These are phyloP conservation scores for Apiospora rasikravindrae DNA, from an alignment of 2,329 filamentous ascomycete genomes.

Conservation along the genomic window DNA sequence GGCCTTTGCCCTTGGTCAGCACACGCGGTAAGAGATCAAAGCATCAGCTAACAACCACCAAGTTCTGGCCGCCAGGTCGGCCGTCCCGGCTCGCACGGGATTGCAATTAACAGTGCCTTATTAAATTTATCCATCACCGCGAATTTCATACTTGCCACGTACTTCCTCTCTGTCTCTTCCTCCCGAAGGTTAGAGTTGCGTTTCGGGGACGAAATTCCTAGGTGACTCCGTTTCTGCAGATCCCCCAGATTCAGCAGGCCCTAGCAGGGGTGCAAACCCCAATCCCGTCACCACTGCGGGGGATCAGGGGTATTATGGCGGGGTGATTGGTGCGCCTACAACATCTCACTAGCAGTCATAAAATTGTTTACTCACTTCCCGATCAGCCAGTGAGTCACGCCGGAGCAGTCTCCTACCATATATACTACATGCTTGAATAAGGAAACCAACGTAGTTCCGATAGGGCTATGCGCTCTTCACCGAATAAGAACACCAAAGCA, in stretches of 20 bases:
- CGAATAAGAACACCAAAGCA: neutral
- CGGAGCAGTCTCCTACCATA: neutral
- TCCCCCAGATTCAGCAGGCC: neutral
- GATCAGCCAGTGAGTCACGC: neutral
- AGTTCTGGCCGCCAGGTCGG: too few species aligned
- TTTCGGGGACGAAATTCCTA: neutral
- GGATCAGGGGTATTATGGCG: neutral
- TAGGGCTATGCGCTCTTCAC: too few species aligned
- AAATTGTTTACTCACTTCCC: neutral
- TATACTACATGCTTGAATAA: neutral
- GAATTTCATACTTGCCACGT: too few species aligned
- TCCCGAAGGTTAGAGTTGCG: too few species aligned
- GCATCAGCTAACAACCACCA: too few species aligned
- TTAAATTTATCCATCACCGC: too few species aligned
- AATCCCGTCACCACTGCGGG: neutral
- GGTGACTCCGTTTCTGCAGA: neutral
- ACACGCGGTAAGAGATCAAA: too few species aligned
- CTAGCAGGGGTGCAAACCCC: neutral
- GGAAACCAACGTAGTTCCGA: neutral
- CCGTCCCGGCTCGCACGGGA: too few species aligned
- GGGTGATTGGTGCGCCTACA: constrained; percentile 8
- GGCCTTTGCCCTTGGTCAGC: too few species aligned
- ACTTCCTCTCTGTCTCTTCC: too few species aligned
- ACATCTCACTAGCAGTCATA: neutral
- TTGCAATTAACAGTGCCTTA: too few species aligned